Evolutionary conservation across 768 basidiomycete species (phyloP).

Genomic region (Agaricus sinodeliciosus): DNA sequence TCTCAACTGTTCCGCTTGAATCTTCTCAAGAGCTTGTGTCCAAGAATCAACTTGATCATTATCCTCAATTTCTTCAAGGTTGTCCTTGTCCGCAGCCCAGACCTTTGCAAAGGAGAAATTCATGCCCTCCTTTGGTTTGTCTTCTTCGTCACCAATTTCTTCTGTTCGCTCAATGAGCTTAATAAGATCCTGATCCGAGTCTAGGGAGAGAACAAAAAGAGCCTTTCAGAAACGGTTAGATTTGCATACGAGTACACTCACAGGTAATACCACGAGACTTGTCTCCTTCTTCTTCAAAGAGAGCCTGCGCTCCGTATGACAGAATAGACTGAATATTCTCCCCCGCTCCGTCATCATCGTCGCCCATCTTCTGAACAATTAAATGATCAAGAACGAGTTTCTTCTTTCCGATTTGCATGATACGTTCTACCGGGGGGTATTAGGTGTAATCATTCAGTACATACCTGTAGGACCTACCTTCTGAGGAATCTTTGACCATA

Average conservation of each 20-base stretch:
- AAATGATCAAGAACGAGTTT: slow-evolving; percentile 92
- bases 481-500: slow-evolving; percentile 91
- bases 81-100: slow-evolving; percentile 78
- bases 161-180: slow-evolving; percentile 85
- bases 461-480: slow-evolving; percentile 45
- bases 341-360: slow-evolving; percentile 62
- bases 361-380: slow-evolving; percentile 94
- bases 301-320: slow-evolving; percentile 78
- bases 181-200: slow-evolving; percentile 77
- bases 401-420: slow-evolving; percentile 90
- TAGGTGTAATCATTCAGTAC: background rate
- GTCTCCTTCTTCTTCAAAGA: slow-evolving; percentile 54
- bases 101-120: slow-evolving; percentile 88
- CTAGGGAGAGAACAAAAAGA: slow-evolving; percentile 27
- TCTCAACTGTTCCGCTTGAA: slow-evolving; percentile 37
- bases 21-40: slow-evolving; percentile 61
- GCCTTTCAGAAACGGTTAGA: background rate
- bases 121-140: slow-evolving; percentile 42
- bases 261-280: slow-evolving; percentile 64
- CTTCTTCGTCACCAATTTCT: slow-evolving; percentile 54
- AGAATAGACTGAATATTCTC: slow-evolving; percentile 88
- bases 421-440: slow-evolving; percentile 57
- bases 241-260: slow-evolving; percentile 23
- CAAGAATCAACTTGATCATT: slow-evolving; percentile 72
- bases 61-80: slow-evolving; percentile 62